These are phyloP conservation scores for Starmera caribaea DNA, from an alignment of 805 yeast species.

Conservation along the genomic window DNA sequence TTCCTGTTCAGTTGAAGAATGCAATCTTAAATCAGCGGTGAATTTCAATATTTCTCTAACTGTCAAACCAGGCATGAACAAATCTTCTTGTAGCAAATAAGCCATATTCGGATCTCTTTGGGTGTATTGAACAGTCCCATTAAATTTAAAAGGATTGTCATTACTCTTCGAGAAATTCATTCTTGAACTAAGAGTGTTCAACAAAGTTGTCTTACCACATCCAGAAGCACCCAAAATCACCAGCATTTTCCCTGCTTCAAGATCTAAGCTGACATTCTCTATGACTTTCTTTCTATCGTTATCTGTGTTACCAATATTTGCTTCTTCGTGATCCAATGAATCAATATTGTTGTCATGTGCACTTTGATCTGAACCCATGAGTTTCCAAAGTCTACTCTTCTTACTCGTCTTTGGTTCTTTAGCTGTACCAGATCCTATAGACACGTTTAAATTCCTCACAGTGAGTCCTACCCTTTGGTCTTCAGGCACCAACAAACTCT, in stretches of 20 bases:
- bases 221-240: conserved; percentile 89
- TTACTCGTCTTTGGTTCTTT: neutral
- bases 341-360: neutral
- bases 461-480: neutral
- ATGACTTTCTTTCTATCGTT: neutral
- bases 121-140: conserved; percentile 30
- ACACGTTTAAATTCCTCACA: neutral
- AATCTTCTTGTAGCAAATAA: conserved; percentile 70
- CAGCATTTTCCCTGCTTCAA: conserved; percentile 52
- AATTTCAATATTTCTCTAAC: conserved; percentile 59
- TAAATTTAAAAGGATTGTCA: conserved; percentile 28
- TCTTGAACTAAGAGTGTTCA: conserved; percentile 55
- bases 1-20: conserved; percentile 33
- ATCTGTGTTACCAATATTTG: neutral
- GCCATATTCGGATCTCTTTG: conserved; percentile 27
- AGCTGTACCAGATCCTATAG: neutral
- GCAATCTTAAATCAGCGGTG: conserved; percentile 65
- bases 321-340: neutral
- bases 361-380: neutral
- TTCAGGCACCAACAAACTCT: neutral
- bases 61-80: conserved; percentile 60
- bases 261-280: conserved; percentile 45
- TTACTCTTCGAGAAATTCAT: conserved; percentile 22
- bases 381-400: no score
- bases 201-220: conserved; percentile 73